A percentile compares a stretch with the other conserved stretches of the same genome.
Evolutionary conservation across 371 early-diverging fungal species (phyloP).

Genomic region (Capniomyces stellatus): DNA sequence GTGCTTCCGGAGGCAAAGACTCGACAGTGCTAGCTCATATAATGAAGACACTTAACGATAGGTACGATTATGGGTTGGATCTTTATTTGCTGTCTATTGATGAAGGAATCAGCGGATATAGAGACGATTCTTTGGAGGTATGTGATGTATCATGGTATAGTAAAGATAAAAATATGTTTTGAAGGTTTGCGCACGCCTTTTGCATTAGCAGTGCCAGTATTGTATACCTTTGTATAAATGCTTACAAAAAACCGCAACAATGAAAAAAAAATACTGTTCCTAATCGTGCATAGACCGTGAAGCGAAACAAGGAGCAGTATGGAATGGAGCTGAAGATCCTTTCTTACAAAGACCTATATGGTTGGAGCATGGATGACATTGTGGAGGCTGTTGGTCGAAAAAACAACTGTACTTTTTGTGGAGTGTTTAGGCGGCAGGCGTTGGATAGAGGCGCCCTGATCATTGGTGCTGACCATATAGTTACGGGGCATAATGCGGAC

Average conservation of each 20-base stretch:
- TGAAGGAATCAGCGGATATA: constrained; percentile 98
- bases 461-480: constrained; percentile 87
- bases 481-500: constrained; percentile 99
- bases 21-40: constrained; percentile 97
- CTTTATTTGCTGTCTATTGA: constrained; percentile 92
- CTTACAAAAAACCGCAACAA: not conserved
- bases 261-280: not conserved
- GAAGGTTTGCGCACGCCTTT: too few relatives aligned
- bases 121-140: constrained; percentile 92
- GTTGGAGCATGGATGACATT: constrained; percentile 98
- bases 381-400: constrained; percentile 88
- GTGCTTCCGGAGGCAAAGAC: constrained; percentile 98
- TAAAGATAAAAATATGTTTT: too few relatives aligned
- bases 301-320: constrained; percentile 88
- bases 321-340: constrained; percentile 84
- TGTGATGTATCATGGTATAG: not conserved
- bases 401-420: constrained; percentile 99
- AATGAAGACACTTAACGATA: constrained; percentile 85
- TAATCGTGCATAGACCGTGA: constrained; percentile 46
- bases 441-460: constrained; percentile 91
- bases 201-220: too few relatives aligned
- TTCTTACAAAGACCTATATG: constrained; percentile 89
- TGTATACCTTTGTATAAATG: too few relatives aligned
- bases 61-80: constrained; percentile 86
- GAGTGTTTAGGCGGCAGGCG: constrained; percentile 97